A percentile compares a stretch with the other conserved stretches of the same genome.
phyloP scores from a whole-genome alignment of 305 asterid species.

The Plantago coronopus region DNA sequence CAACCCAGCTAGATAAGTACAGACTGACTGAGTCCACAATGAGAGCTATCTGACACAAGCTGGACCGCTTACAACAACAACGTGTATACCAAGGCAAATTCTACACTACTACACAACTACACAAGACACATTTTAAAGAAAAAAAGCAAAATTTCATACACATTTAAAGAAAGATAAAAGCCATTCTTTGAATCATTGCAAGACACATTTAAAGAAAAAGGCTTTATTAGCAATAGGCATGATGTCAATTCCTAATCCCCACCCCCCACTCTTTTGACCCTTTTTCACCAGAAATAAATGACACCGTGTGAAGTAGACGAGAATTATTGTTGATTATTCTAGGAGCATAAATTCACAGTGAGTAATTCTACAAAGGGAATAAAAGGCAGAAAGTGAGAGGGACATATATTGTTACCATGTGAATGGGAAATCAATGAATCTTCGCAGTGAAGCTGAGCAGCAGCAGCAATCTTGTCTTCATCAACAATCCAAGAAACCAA shows the following conservation, averaged over 20 bases:
- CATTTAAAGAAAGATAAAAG: no score
- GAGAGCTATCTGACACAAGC: slow-evolving; percentile 13
- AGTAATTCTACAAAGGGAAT: no score
- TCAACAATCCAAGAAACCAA: neutral
- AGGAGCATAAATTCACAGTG: no score
- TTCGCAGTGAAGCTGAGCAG: neutral
- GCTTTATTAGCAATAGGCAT: neutral
- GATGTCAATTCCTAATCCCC: neutral
- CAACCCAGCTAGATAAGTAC: neutral
- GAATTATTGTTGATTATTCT: neutral
- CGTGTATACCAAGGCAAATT: slow-evolving; percentile 17
- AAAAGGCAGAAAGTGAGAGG: no score
- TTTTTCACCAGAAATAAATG: slow-evolving; percentile 2
- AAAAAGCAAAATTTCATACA: no score
- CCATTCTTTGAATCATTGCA: no score
- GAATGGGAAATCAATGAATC: neutral
- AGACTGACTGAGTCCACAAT: neutral
- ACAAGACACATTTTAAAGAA: neutral
- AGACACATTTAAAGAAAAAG: neutral
- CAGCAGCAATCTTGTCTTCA: neutral
- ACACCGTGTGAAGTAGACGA: neutral
- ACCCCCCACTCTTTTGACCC: no score
- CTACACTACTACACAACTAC: no score
- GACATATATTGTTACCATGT: neutral
- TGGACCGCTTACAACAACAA: slow-evolving; percentile 13